Base-by-base conservation (phyloP, 176 grass and related monocot species). In the Cenchrus americanus region DNA sequence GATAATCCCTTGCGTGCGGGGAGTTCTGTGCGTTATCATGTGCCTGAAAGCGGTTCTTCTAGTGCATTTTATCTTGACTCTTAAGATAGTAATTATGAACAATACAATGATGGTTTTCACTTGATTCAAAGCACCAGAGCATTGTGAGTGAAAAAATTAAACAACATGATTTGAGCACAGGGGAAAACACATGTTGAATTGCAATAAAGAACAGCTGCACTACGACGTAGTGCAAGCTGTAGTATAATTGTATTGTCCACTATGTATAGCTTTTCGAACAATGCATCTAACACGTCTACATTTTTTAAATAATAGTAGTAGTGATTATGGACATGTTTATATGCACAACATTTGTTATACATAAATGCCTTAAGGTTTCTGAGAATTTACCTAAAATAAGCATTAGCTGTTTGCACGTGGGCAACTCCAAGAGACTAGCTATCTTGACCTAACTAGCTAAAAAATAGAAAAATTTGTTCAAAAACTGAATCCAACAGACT, bases 51-150 rank as follows among this genome's bases (percentile, higher is more conserved):
- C 47, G 22, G 58, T 12, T 30, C 8, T 13, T 71, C 60, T 63
- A 82, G 73, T 85, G 59, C 58, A 48, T 73, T 82, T 83, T 85
- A 89, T 76, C 82, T 57, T 77, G 66, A 86, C 78, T 58, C 23
- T 69, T 37, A 81, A 69, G 44, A 32, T 6, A 63, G 77, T 81
- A 47, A 81, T 77, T 58, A 86, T 77, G 72, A 57, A 76, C 13
- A 26, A 52, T 55, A 40, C 19, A 71, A 65, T 86, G 58, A 84
- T 79, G 59, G 23, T 88, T 78, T 64, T 85, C 71, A 71, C 64
- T 47, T 77, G 78, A 57, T 66, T 34, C 63, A 30, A 64, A 32
- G 46, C 24, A 47, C 14, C 10, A 60, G 47, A 69, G 51, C 58
- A 51, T 48, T 83, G 37, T 7, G 14, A 67, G 7, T 40, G 74